Base-by-base conservation (phyloP, 768 basidiomycete genomes). In the Myochromella boudieri region DNA sequence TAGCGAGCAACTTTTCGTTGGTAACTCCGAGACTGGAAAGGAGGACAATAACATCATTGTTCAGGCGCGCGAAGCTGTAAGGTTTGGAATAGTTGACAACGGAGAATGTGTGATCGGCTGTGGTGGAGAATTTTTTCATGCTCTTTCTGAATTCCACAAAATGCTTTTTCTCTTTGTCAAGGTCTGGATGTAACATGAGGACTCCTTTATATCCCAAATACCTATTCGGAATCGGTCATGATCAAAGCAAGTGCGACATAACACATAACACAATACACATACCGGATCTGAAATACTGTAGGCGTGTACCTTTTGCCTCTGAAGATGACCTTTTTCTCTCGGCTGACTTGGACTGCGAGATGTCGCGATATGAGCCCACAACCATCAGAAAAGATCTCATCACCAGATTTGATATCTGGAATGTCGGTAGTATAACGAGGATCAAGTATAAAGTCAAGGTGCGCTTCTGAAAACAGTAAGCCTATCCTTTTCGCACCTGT, bases 191-290 rank as follows among this genome's bases (percentile, higher is more conserved):
- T 2, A 84, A 64, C 81, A 83, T 82, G 17, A 85, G 60, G 5
- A 86, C 84, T 4, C 84, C 84, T 64, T 86, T 86, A 57, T 87
- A 85, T 7, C 84, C 84, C n/a, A 74, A 62, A 56, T 85, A 86
- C 42, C 83, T 85, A 22, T n/a, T 27, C 33, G 5, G 7, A 34
- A 34, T 5, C 18, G 14, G 18, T 6, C 5, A n/a, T 34, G 18
- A 7, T 6, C 5, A 34, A n/a, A n/a, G n/a, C n/a, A n/a, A n/a
- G n/a, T n/a, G n/a, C n/a, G n/a, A n/a, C n/a, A n/a, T n/a, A 33
- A 6, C 31, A 40, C 6, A 11, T 15, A 15, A 33, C 6, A n/a
- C 34, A 21, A 7, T 3, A 41, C 7, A 42, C 7, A 41, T 56
- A 83, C 84, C 84, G 66, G 41, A 85, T 84, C 53, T 85, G 84